Conservation (phyloP, 306 rosid genomes). For the Cicer cuneatum region DNA sequence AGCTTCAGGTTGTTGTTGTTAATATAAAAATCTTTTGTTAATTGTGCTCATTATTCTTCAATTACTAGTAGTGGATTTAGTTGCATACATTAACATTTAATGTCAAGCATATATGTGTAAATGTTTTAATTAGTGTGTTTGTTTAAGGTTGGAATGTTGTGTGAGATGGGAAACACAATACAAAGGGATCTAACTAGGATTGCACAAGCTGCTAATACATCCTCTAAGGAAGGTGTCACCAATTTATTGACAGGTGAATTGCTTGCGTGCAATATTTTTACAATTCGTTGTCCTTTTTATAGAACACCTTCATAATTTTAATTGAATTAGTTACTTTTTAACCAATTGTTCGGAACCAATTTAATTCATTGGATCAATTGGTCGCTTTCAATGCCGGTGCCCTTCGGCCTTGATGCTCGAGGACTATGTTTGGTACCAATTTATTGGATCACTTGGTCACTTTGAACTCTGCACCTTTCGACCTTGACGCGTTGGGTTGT, state of each 20-base stretch:
- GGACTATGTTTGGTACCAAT: too few relatives aligned
- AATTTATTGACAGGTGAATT: slow-evolving; percentile 42
- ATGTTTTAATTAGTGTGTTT: not conserved
- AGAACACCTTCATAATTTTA: not conserved
- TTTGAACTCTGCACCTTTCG: too few relatives aligned
- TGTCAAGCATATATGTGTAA: not conserved
- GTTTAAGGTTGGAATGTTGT: slow-evolving; percentile 43
- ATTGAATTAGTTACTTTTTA: too few relatives aligned
- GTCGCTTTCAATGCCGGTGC: too few relatives aligned
- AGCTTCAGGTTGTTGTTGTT: slow-evolving; percentile 47
- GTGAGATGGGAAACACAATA: slow-evolving; percentile 38
- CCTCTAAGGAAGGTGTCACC: slow-evolving; percentile 42
- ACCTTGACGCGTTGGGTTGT: too few relatives aligned
- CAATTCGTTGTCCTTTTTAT: not conserved
- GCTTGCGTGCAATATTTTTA: not conserved
- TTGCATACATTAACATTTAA: too few relatives aligned
- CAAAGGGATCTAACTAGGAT: slow-evolving; percentile 46
- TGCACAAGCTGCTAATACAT: slow-evolving; percentile 44
- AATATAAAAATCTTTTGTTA: slow-evolving; percentile 17
- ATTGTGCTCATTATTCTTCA: slow-evolving; percentile 4
- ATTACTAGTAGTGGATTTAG: not conserved
- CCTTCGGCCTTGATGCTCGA: too few relatives aligned
- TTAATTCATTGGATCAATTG: too few relatives aligned
- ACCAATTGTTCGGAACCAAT: too few relatives aligned
- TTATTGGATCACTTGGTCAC: too few relatives aligned